Evolutionary conservation across 805 yeast species (phyloP), one percentile per base, ranked within the genome.

Genomic region (Saturnispora galanensis): DNA sequence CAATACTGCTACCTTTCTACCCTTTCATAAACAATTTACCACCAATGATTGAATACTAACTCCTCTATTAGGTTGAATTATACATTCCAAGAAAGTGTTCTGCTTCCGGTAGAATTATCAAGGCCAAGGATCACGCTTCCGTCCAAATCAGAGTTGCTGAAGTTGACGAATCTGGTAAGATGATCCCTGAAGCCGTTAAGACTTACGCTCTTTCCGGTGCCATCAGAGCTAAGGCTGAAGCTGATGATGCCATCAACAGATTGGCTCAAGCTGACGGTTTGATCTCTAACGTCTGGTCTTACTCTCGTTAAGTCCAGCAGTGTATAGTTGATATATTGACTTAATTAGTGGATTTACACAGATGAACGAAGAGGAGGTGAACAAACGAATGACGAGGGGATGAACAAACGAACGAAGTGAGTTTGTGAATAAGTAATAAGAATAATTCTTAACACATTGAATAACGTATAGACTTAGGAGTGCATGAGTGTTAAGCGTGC

Each of bases 21-120:
- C 36, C 31, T 15, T 4, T 4, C 29, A 21, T 15, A 33, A 17
- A n/a, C n/a, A 17, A 17, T 9, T 13, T 43, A 11, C 31, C 10
- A 21, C 38, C 16, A 26, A 30, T 21, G 26, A 21, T 21, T 21
- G 6, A 21, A 33, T 51, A 48, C 54, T 50, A 48, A 50, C 56
- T 38, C 31, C 11, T 17, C 38, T 61, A 62, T 49, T 62, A 86
- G 97, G 97, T 93, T 75, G 98, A 93, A 83, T 88, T 93, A 76
- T 93, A 93, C 95, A 95, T 90, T 75, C 98, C 98, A 80, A 87
- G 98, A 84, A 93, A 93, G 81, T 93, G 98, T 82, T 93, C 98
- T 76, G 98, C 98, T 69, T 88, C 98, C 76, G 89, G 88, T 96
- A 88, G 97, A 81, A 88, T 93, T 78, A 89, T 93, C 83, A 88